Evolutionary conservation across 305 asterid genomes (phyloP), one percentile per base, ranked within the genome.

Genomic region (Fraxinus angustifolia): DNA sequence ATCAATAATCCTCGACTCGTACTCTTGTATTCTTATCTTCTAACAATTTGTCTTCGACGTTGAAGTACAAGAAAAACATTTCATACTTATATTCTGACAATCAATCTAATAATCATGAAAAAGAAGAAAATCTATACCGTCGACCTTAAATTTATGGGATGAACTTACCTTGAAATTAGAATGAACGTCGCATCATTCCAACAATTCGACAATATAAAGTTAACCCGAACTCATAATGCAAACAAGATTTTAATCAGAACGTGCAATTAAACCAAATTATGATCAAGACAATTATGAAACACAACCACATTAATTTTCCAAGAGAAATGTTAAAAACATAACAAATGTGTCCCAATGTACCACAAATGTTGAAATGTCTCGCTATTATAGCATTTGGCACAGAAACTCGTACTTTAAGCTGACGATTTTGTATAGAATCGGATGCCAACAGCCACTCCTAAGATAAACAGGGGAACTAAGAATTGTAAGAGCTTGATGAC

Each of bases 401-500:
- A 45, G 11, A 53, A 78, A 56, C 42, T 6, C 6, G 4, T 26
- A 12, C 11, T 31, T 93, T 79, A 92, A 72, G 95, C 90, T 14
- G 93, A 81, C 10, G 94, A 87, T 81, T 93, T 93, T 83, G 93
- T 83, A 78, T 92, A 93, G 93, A 92, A 92, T 58, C 94, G 97
- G 75, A 95, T 80, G 42, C 93, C 99, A 21, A 95, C 86, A 14
- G 98, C 97, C 35, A 90, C 90, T 1, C 91, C 94, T 88, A 95
- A 87, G 83, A 95, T 91, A 38, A 92, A 62, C 86, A 95, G 72
- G 28, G 99, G 98, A 75, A 92, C 91, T 56, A 95, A 88, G 93
- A 95, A 93, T 80, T 93, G 99, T 81, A 95, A 94, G 80, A 95
- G 86, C 87, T 91, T 95, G 89, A 93, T 58, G 42, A 95, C 14